Evolutionary conservation across 106 monocot species (phyloP).

Genomic region (Gastrodia elata): DNA sequence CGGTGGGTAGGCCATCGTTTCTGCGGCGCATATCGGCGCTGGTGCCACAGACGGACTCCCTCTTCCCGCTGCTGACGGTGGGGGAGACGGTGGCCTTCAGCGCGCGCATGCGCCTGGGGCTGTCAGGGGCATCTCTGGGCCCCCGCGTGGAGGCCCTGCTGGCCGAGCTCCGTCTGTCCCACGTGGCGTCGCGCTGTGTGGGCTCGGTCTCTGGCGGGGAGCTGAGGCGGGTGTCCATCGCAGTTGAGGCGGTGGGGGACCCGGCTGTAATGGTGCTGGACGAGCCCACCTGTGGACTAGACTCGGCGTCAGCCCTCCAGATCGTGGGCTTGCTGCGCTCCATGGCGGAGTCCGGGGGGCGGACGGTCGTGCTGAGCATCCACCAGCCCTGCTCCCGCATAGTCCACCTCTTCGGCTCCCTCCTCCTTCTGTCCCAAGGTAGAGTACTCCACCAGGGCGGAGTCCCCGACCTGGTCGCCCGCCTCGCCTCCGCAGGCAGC

Average conservation of each 20-base stretch:
- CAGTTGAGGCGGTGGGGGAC: slow-evolving; percentile 63
- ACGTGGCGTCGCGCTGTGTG: slow-evolving; percentile 34
- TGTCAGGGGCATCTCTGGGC: not conserved
- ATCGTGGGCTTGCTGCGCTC: slow-evolving; percentile 49
- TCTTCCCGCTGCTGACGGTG: slow-evolving; percentile 88
- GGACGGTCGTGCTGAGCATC: slow-evolving; percentile 76
- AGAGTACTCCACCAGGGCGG: slow-evolving; percentile 62
- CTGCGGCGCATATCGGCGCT: slow-evolving; percentile 58
- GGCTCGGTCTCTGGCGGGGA: slow-evolving; percentile 81
- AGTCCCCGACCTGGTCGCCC: slow-evolving; percentile 32
- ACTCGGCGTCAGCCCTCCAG: slow-evolving; percentile 66
- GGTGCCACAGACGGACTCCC: slow-evolving; percentile 61
- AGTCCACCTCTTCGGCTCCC: slow-evolving; percentile 50
- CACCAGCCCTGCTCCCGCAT: slow-evolving; percentile 85
- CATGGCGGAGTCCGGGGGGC: slow-evolving; percentile 63
- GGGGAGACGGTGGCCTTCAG: slow-evolving; percentile 64
- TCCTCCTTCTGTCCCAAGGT: slow-evolving; percentile 67
- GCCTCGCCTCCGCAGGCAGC: slow-evolving; percentile 32
- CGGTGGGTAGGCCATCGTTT: slow-evolving; percentile 12
- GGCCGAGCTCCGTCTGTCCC: slow-evolving; percentile 46
- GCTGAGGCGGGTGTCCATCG: slow-evolving; percentile 69
- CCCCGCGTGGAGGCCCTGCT: slow-evolving; percentile 38
- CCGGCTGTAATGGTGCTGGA: slow-evolving; percentile 76
- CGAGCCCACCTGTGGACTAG: slow-evolving; percentile 94
- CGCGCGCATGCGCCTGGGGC: slow-evolving; percentile 50